A percentile compares a stretch with the other conserved stretches of the same genome.
Conservation (phyloP, 768 basidiomycete genomes). For the Boletus rubropictus region DNA sequence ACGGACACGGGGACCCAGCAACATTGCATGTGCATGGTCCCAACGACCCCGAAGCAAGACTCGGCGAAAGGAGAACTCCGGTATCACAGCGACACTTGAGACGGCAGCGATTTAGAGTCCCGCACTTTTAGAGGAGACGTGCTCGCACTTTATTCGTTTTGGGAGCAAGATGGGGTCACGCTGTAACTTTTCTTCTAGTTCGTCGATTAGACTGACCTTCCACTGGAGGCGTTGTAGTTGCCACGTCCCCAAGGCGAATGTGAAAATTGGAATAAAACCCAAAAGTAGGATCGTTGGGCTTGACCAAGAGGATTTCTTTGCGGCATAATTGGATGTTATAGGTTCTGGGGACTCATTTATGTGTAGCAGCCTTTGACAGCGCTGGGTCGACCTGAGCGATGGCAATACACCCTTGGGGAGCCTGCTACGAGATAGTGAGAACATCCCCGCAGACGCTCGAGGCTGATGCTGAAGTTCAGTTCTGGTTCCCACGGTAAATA, state of each 20-base stretch:
- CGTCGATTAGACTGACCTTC: conserved; percentile 92
- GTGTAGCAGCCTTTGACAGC: conserved; percentile 11
- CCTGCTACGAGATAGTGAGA: conserved; percentile 14
- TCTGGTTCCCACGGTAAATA: conserved; percentile 19
- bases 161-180: conserved; percentile 76
- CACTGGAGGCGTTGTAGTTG: conserved; percentile 90
- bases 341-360: conserved; percentile 8
- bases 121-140: conserved; percentile 13
- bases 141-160: conserved; percentile 74
- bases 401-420: conserved; percentile 4
- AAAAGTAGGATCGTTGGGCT: conserved; percentile 69
- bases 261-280: conserved; percentile 84
- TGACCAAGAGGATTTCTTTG: conserved; percentile 54
- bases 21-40: conserved; percentile 71
- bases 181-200: conserved; percentile 85
- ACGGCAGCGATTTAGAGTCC: conserved; percentile 16
- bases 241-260: conserved; percentile 88
- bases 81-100: conserved; percentile 62
- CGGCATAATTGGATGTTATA: conserved; percentile 47
- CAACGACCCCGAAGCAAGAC: conserved; percentile 74
- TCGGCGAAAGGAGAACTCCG: conserved; percentile 86
- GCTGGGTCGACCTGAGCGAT: conserved; percentile 8
- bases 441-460: conserved; percentile 9
- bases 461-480: background rate
- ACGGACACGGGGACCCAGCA: conserved; percentile 80